A percentile compares a stretch with the other conserved stretches of the same genome.
Conservation (phyloP, 768 basidiomycete species). For the Lentinula detonsa region DNA sequence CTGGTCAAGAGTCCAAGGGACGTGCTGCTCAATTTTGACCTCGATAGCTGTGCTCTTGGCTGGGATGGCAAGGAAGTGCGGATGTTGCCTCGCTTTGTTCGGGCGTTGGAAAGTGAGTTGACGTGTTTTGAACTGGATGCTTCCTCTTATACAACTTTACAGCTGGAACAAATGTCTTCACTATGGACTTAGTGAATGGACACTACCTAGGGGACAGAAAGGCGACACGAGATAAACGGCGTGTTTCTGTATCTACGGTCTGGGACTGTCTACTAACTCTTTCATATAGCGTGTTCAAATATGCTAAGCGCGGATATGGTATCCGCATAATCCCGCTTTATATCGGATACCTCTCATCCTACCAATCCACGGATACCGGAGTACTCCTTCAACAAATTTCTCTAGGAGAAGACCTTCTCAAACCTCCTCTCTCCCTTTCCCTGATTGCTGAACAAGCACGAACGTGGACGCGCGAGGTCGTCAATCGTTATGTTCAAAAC, state of each 20-base stretch:
- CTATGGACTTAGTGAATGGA: slow-evolving; percentile 14
- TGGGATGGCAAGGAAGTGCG: slow-evolving; percentile 12
- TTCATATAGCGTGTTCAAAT: slow-evolving; percentile 12
- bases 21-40: slow-evolving; percentile 12
- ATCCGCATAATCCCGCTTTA: slow-evolving; percentile 13
- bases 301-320: slow-evolving; percentile 14
- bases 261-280: not conserved
- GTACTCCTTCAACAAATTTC: not conserved
- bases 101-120: slow-evolving; percentile 13
- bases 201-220: slow-evolving; percentile 13
- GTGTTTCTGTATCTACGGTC: not conserved
- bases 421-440: not conserved
- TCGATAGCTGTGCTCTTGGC: slow-evolving; percentile 12
- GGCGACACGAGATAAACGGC: slow-evolving; percentile 11
- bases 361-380: not conserved
- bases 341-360: slow-evolving; percentile 8
- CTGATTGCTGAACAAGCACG: not conserved
- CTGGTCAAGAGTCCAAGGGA: slow-evolving; percentile 10
- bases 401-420: slow-evolving; percentile 1
- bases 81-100: slow-evolving; percentile 10
- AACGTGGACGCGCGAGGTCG: slow-evolving; percentile 6
- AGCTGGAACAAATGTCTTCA: slow-evolving; percentile 12
- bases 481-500: slow-evolving; percentile 7
- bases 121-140: not conserved
- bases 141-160: not conserved